Conservation (phyloP, 208 protist species). For the Acanthamoeba castellanii region DNA sequence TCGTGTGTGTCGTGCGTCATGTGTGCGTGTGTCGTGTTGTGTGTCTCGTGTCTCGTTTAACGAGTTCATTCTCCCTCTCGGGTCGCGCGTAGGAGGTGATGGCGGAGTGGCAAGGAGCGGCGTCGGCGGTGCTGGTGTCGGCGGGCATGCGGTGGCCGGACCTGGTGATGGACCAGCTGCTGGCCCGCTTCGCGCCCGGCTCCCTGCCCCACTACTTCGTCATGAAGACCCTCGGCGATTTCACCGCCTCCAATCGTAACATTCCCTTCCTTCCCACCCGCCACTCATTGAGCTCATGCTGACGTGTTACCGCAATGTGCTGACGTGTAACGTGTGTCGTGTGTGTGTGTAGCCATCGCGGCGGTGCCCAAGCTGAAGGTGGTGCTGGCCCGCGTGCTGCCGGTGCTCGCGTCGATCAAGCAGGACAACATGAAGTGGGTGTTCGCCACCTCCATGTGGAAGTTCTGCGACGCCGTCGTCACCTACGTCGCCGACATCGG, state of each 20-base stretch:
- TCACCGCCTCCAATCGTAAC: constrained; percentile 78
- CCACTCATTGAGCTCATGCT: background rate
- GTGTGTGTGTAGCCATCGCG: constrained; percentile 67
- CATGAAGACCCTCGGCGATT: constrained; percentile 85
- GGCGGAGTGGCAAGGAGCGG: constrained; percentile 81
- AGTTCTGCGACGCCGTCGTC: constrained; percentile 83
- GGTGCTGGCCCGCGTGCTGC: constrained; percentile 79
- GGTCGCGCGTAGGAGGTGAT: constrained; percentile 76
- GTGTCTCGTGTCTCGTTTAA: background rate
- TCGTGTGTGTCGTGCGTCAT: no score
- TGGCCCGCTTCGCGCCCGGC: constrained; percentile 77
- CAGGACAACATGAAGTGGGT: constrained; percentile 88
- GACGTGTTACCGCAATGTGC: background rate
- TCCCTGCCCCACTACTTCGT: constrained; percentile 85
- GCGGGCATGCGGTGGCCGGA: constrained; percentile 69
- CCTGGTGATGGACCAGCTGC: constrained; percentile 80
- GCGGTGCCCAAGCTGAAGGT: constrained; percentile 81
- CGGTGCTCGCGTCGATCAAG: constrained; percentile 82
- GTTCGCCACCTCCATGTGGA: constrained; percentile 81
- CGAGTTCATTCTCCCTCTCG: background rate
- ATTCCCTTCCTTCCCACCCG: background rate
- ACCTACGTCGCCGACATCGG: constrained; percentile 82
- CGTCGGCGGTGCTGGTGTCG: constrained; percentile 80
- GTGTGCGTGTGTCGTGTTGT: background rate
- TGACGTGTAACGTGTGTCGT: background rate